Evolutionary conservation across 2,329 filamentous ascomycete genomes (phyloP), one percentile per base, ranked within the genome.

Genomic region (Balansia obtecta): DNA sequence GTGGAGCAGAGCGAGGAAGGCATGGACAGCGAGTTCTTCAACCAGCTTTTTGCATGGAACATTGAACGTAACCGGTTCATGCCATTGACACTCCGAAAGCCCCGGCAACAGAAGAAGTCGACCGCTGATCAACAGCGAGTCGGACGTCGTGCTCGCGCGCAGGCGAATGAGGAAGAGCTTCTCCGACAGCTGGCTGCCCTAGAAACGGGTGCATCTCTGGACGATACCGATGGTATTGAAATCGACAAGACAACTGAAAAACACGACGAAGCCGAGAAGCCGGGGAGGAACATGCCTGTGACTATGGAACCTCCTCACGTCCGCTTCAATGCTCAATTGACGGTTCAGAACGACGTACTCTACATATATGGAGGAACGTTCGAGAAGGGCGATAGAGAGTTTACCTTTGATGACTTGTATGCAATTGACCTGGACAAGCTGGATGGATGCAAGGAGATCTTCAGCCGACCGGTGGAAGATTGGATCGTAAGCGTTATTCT

Each of bases 21-120:
- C 3, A 95, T 98, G 57, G 91, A 98, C 50, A 95, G 88, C 62
- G 90, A 96, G 65, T 98, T 98, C 68, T 98, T 97, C 71, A 91
- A 96, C 60, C 79, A 83, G 50, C 69, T 97, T 22, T 94, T 86
- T 61, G 86, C 90, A 5, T 97, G 90, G 88, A 96, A 95, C 62
- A 82, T 95, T 55, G 93, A 97, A 61, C 80, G 91, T 52, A 98
- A 98, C 64, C 78, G 93, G 9, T 97, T 95, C 71, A 96, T 97
- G 72, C 87, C 86, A 2, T 73, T 97, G 43, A 72, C 73, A 10
- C 71, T 97, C 44, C 77, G 90, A 48, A 87, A 88, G 58, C 79
- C 88, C 2, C 82, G 88, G 27, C 71, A 76, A 18, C 78, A 79
- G 45, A 77, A 80, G 54, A 85, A 83, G 58, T 57, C 60, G 46